These are phyloP conservation scores for Chimonanthus praecox DNA, from an alignment of 164 flowering plant genomes.

Conservation along the genomic window DNA sequence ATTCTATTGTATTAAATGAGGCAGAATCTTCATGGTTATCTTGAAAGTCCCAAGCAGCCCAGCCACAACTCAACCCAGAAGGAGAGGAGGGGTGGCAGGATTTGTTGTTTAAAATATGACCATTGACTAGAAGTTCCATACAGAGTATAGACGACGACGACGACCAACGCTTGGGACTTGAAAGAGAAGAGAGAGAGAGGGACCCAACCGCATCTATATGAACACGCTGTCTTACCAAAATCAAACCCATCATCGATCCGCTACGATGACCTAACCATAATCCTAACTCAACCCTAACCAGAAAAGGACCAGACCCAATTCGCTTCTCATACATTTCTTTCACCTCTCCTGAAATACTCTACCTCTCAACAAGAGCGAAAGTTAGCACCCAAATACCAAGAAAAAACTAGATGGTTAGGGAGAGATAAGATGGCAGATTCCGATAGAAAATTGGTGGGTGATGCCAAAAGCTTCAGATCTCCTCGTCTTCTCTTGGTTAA, in stretches of 20 bases:
- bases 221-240: conserved; percentile 66
- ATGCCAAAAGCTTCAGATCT: conserved; percentile 17
- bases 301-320: conserved; percentile 4
- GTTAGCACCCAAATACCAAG: background rate
- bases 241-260: conserved; percentile 35
- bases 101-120: background rate
- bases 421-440: conserved; percentile 22
- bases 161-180: background rate
- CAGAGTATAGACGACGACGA: background rate
- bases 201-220: conserved; percentile 69
- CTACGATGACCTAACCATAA: conserved; percentile 45
- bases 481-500: conserved; percentile 21
- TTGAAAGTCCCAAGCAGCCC: no score
- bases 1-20: no score
- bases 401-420: conserved; percentile 1
- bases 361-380: background rate
- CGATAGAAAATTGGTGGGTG: conserved; percentile 40
- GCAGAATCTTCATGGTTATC: no score
- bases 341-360: conserved; percentile 11
- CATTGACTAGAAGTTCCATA: background rate
- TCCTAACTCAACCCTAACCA: conserved; percentile 37
- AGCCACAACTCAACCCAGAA: background rate
- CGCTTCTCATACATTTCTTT: conserved; percentile 4
- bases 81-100: background rate
- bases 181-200: conserved; percentile 15